A percentile compares a stretch with the other conserved stretches of the same genome.
Conservation (phyloP, 2,329 filamentous ascomycete genomes). For the Exophiala sp. region DNA sequence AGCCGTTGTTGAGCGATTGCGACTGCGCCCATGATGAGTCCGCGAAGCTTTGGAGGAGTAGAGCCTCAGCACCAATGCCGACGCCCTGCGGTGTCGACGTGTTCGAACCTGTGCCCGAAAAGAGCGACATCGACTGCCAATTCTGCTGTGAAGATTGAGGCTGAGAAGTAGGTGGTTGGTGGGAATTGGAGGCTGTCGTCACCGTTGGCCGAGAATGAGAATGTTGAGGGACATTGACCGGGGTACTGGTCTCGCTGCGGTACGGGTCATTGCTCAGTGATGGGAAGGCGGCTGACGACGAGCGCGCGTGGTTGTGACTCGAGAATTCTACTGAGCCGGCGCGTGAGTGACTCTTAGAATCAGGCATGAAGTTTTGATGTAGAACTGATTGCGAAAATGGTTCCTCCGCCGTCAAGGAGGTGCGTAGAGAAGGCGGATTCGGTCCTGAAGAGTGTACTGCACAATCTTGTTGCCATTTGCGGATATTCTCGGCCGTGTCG, state of each 20-base stretch:
- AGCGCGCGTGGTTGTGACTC: constrained; percentile 2
- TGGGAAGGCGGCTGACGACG: constrained; percentile 11
- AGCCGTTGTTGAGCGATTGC: constrained; percentile 8
- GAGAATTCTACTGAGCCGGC: constrained; percentile 18
- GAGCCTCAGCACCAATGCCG: constrained; percentile 17
- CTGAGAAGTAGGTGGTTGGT: constrained; percentile 8
- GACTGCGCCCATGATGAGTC: constrained; percentile 21
- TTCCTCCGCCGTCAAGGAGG: too few relatives aligned
- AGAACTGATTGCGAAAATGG: background rate
- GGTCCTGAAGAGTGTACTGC: constrained; percentile 14
- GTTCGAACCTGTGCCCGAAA: constrained; percentile 7
- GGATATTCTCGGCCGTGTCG: constrained; percentile 33
- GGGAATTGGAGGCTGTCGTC: constrained; percentile 1
- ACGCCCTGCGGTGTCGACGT: constrained; percentile 3
- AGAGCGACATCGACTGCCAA: constrained; percentile 16
- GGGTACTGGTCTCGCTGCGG: constrained; percentile 17
- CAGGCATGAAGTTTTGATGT: constrained; percentile 10
- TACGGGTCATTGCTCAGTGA: constrained; percentile 20
- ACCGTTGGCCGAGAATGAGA: constrained; percentile 6
- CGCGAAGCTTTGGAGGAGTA: constrained; percentile 20
- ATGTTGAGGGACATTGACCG: constrained; percentile 12
- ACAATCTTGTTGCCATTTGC: constrained; percentile 37
- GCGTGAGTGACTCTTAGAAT: constrained; percentile 10
- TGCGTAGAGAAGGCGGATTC: background rate
- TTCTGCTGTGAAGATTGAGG: constrained; percentile 8